Evolutionary conservation across 371 early-diverging fungal species (phyloP), one percentile per base, ranked within the genome.

Genomic region (Mycotypha africana): DNA sequence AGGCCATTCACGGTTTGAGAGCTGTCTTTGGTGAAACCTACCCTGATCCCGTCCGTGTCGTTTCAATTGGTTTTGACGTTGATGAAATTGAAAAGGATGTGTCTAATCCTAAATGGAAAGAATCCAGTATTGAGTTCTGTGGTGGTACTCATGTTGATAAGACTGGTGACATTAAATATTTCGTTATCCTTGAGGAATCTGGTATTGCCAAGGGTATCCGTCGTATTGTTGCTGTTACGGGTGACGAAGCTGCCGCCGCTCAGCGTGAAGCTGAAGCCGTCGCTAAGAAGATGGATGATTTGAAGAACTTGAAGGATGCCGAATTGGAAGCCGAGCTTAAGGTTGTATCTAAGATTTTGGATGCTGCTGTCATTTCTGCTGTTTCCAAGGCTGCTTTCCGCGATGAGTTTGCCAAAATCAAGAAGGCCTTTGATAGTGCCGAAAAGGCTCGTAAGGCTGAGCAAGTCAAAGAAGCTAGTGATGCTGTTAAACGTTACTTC

Each of bases 81-180:
- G 91, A 93, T 53, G 92, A 93, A 34, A 76, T 99, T 37, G 74
- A 93, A 23, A 70, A 81, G 45, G 84, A 94, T 60, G 87, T 91
- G 1, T 56, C 76, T 28, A 90, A 94, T 56, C 77, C 78, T 31
- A 76, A 84, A 45, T 96, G 94, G 93, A 65, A 68, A 6, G 70
- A 78, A 26, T 78, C 82, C 55, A 90, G 92, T 38, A 79, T 95
- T 43, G 99, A 99, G 74, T 90, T 99, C 67, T 99, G 99, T 68
- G 99, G 99, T 63, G 99, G 99, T 56, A 98, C 98, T 58, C 99
- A 99, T 61, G 99, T 98, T 26, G 67, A 70, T 23, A 85, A 88
- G 73, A 97, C 98, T 5, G 76, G 84, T 12, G 96, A 97, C 35
- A 95, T 99, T 56, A 88, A 88, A 65, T 67, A 76, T 36, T 84